phyloP scores from a whole-genome alignment of 2,329 filamentous ascomycete species.

The Podosphaera fusca region DNA sequence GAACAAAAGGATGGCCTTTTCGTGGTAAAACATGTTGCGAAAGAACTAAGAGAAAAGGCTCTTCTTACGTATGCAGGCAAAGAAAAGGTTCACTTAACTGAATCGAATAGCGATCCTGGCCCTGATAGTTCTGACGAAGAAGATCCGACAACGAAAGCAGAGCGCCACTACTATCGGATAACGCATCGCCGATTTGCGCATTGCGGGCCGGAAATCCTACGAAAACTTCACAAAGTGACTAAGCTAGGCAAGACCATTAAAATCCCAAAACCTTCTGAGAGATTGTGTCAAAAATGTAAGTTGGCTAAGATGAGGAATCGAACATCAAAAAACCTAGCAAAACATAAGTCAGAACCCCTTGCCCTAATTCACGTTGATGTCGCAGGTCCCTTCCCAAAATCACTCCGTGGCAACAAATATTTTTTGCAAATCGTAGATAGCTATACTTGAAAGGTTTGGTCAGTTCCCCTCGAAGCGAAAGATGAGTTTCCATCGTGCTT shows the following conservation, averaged over 20 bases:
- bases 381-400: not conserved
- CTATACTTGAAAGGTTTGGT: not conserved
- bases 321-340: not conserved
- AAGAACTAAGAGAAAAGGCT: not conserved
- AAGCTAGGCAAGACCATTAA: no score
- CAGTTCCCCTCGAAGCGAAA: not conserved
- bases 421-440: not conserved
- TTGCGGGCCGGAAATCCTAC: not conserved
- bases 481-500: not conserved
- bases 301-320: not conserved
- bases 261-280: no score
- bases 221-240: no score
- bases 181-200: not conserved
- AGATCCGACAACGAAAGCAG: not conserved
- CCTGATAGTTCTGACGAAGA: not conserved
- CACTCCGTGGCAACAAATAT: not conserved
- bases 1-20: not conserved
- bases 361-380: not conserved
- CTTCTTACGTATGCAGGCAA: not conserved
- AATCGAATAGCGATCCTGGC: not conserved
- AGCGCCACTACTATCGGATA: not conserved
- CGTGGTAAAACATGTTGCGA: not conserved
- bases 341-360: not conserved
- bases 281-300: not conserved
- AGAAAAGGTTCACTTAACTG: not conserved